Evolutionary conservation across 2,329 filamentous ascomycete species (phyloP), one percentile per base, ranked within the genome.

Genomic region (Ophiostoma triangulosporum): DNA sequence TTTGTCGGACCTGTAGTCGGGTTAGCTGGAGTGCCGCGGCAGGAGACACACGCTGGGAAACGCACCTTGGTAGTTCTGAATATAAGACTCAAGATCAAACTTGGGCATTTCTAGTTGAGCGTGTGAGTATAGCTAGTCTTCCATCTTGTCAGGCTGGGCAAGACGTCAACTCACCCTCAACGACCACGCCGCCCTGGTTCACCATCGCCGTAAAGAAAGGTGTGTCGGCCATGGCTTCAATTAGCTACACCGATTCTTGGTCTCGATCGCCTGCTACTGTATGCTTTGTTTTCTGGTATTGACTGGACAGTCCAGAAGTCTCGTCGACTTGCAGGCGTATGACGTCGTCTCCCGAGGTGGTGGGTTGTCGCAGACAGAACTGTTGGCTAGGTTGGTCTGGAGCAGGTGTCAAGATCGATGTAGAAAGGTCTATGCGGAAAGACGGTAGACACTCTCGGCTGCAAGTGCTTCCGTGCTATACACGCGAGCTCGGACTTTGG

Each of bases 71-170:
- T 97, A 98, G 64, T 96, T 95, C 60, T 84, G 77, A 50, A 95
- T 85, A 68, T 96, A 97, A 35, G 85, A 80, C 57, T 96, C 88
- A 40, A 98, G 77, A 62, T 97, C 93, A 61, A 97, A 84, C 64
- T 91, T 95, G 9, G 91, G 90, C 6, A 78, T 69, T 48, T 88
- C 87, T 91, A 51, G 3, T 11, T 14, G 11, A 2, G 6, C 1
- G 7, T 31, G 27, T 49, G 1, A 22, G 29, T 15, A 27, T 8
- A 7, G 9, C 20, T 9, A 9, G 11, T 11, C 3, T 17, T 2
- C 17, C 3, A 9, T 8, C 7, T 17, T 6, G 6, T 27, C 9
- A 8, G 40, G 3, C 12, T 15, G 1, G n/a, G 17, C 46, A 26
- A 22, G 27, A 14, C 31, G 9, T n/a, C 6, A 20, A n/a, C 48